Evolutionary conservation across 208 protist species (phyloP).

Genomic region (Trypanosoma lewisi): DNA sequence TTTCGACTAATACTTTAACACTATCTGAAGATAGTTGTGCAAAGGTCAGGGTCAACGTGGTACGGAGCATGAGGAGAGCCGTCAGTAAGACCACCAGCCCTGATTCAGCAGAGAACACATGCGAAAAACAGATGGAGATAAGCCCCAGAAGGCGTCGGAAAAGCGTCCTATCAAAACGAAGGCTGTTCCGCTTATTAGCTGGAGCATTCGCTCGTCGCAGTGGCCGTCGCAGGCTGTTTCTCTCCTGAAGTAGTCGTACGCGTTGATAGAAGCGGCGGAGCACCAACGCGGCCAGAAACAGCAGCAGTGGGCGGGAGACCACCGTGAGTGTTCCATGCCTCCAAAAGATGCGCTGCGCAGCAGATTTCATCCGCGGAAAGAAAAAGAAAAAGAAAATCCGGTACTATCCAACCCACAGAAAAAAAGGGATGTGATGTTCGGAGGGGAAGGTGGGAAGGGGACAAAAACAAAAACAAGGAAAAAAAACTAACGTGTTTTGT

Average conservation of each 20-base stretch:
- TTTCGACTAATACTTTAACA: conserved; percentile 55
- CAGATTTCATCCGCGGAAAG: conserved; percentile 8
- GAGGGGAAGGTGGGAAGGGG: too few species aligned
- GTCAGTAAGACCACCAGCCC: conserved; percentile 38
- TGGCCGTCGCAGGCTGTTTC: neutral
- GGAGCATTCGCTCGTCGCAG: neutral
- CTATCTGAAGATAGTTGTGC: conserved; percentile 51
- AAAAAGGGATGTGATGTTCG: too few species aligned
- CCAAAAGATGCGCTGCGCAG: neutral
- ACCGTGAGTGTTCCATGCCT: conserved; percentile 9
- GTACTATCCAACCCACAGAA: neutral
- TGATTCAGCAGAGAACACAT: conserved; percentile 49
- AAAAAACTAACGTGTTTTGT: too few species aligned
- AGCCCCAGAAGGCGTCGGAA: conserved; percentile 51
- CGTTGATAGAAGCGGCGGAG: conserved; percentile 7
- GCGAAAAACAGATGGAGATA: conserved; percentile 66
- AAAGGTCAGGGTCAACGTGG: conserved; percentile 60
- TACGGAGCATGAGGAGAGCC: conserved; percentile 49
- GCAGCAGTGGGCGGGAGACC: neutral
- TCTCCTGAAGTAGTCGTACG: neutral
- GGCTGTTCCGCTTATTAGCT: neutral
- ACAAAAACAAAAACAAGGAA: too few species aligned
- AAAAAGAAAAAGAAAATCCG: conserved; percentile 10
- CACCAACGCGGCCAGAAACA: conserved; percentile 8
- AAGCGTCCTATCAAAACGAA: conserved; percentile 47